A percentile compares a stretch with the other conserved stretches of the same genome.
phyloP scores from a whole-genome alignment of 108 stramenopile genomes.

The Aurantiochytrium sp. region DNA sequence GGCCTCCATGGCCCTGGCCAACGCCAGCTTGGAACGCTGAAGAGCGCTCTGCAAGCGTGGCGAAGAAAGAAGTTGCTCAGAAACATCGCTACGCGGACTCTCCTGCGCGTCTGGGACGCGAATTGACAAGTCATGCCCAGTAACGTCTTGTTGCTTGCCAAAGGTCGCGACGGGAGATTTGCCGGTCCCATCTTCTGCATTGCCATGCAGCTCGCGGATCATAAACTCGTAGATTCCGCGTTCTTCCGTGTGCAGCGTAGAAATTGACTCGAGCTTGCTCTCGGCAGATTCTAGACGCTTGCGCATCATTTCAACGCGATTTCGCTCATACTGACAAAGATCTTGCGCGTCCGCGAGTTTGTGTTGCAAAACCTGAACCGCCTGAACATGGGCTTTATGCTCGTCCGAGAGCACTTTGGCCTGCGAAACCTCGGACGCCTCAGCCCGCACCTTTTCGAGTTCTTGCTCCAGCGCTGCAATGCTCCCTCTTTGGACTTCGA shows the following conservation, averaged over 20 bases:
- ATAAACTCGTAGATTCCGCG: neutral
- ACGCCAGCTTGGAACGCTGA: neutral
- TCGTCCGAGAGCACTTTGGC: too few relatives aligned
- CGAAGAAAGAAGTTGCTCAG: neutral
- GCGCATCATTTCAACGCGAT: neutral
- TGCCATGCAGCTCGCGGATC: neutral
- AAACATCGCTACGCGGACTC: neutral
- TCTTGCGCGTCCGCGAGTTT: neutral
- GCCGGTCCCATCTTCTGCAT: too few relatives aligned
- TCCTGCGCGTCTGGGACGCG: too few relatives aligned
- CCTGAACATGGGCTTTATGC: too few relatives aligned
- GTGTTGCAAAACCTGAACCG: neutral
- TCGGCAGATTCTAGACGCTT: neutral
- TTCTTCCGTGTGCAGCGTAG: neutral
- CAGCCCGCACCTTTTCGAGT: too few relatives aligned
- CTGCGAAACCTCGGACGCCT: too few relatives aligned
- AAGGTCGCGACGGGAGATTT: neutral
- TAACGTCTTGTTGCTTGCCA: neutral
- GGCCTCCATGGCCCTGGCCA: constrained; percentile 1
- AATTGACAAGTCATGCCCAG: neutral
- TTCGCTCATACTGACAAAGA: neutral
- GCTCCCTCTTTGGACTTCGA: too few relatives aligned
- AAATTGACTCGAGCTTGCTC: neutral
- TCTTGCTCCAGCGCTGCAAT: too few relatives aligned
- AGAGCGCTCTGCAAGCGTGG: neutral